phyloP scores from a whole-genome alignment of 768 basidiomycete genomes.

The Infundibulicybe gibba region DNA sequence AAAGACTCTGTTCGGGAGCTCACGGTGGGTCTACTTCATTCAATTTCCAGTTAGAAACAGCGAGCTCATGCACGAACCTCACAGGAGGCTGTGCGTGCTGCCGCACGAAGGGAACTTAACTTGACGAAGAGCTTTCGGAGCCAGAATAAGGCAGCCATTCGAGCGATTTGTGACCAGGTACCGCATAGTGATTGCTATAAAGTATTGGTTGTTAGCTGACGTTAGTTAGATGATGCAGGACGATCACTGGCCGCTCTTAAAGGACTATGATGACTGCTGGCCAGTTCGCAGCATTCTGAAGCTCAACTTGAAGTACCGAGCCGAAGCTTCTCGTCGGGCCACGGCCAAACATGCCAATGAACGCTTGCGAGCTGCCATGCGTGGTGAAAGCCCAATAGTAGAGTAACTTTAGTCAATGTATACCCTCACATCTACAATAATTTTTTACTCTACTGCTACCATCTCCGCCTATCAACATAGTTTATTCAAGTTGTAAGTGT shows the following conservation, averaged over 20 bases:
- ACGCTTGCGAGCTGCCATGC: too few species aligned
- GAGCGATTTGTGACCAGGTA: neutral
- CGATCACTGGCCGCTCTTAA: neutral
- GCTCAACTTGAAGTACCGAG: neutral
- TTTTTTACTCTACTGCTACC: too few species aligned
- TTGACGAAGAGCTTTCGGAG: neutral
- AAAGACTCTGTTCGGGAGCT: neutral
- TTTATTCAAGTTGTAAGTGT: too few species aligned
- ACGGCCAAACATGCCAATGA: too few species aligned
- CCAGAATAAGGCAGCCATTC: neutral
- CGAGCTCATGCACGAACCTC: neutral
- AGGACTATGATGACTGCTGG: neutral
- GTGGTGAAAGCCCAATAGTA: too few species aligned
- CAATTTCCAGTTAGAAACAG: neutral
- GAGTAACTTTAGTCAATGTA: too few species aligned
- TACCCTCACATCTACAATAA: too few species aligned
- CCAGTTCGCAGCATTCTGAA: constrained; percentile 3
- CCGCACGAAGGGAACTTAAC: neutral
- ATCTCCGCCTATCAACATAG: too few species aligned
- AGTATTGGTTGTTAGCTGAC: neutral
- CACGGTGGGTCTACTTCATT: neutral
- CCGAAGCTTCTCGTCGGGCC: neutral
- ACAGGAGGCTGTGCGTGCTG: neutral
- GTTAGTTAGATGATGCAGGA: neutral
- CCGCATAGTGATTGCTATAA: neutral